Conservation (phyloP, 1,284 basidiomycete genomes). For the Puccinia coronata region DNA sequence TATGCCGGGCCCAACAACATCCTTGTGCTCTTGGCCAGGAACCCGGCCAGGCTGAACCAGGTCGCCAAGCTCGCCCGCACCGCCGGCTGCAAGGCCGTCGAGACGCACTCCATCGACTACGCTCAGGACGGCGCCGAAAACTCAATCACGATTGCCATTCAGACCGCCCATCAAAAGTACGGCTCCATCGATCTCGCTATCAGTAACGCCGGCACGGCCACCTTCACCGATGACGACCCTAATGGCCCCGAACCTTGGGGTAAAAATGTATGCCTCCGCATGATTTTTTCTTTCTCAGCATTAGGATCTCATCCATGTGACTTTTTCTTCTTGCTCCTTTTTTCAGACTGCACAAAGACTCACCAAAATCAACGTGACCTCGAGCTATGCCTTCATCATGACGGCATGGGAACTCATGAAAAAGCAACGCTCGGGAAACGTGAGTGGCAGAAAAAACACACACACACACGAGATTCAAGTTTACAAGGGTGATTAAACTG, state of each 20-base stretch:
- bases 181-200: constrained; percentile 45
- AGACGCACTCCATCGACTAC: constrained; percentile 44
- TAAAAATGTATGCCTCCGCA: constrained; percentile 12
- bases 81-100: constrained; percentile 16
- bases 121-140: constrained; percentile 30
- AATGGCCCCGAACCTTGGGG: constrained; percentile 41
- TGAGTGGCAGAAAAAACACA: too few species aligned
- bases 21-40: constrained; percentile 37
- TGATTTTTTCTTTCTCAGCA: not conserved
- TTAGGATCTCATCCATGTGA: not conserved
- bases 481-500: not conserved
- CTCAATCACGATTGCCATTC: constrained; percentile 21
- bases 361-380: constrained; percentile 28
- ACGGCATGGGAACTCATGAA: constrained; percentile 47
- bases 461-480: too few species aligned
- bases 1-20: constrained; percentile 31
- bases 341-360: constrained; percentile 41
- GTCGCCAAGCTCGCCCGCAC: constrained; percentile 40
- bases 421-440: constrained; percentile 39
- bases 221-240: constrained; percentile 47
- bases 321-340: not conserved
- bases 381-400: constrained; percentile 45
- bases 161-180: constrained; percentile 34
- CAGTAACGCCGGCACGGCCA: constrained; percentile 35
- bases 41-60: constrained; percentile 33